Conservation (phyloP, 1,284 basidiomycete species). For the Trichosporon sp. region DNA sequence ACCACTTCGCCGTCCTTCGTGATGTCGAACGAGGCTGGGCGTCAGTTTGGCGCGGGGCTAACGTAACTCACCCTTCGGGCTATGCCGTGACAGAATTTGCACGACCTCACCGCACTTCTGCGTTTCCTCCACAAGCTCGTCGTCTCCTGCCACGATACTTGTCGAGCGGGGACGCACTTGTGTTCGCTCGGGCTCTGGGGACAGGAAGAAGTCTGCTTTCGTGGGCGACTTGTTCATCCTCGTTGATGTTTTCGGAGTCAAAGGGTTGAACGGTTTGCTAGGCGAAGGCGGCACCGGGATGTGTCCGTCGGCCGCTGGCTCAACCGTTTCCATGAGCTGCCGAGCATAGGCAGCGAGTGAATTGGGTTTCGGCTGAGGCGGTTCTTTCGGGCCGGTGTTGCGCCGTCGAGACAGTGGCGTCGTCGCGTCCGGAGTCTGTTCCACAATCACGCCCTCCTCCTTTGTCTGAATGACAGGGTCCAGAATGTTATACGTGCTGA, state of each 20-base stretch:
- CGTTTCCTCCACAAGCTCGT: slow-evolving; percentile 58
- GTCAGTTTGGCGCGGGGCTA: not conserved
- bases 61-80: slow-evolving; percentile 71
- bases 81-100: slow-evolving; percentile 82
- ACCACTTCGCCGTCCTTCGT: slow-evolving; percentile 84
- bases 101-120: slow-evolving; percentile 76
- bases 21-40: slow-evolving; percentile 83
- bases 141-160: slow-evolving; percentile 44
- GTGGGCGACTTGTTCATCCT: slow-evolving; percentile 15
- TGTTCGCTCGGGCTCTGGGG: not conserved
- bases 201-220: not conserved
- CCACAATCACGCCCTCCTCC: slow-evolving; percentile 48
- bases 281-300: slow-evolving; percentile 28
- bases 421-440: slow-evolving; percentile 13
- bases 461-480: slow-evolving; percentile 53
- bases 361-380: slow-evolving; percentile 27
- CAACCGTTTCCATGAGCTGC: slow-evolving; percentile 41
- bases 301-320: slow-evolving; percentile 16
- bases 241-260: slow-evolving; percentile 1
- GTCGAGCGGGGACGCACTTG: slow-evolving; percentile 31
- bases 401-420: not conserved
- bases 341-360: slow-evolving; percentile 43
- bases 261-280: slow-evolving; percentile 19
- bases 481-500: slow-evolving; percentile 51
- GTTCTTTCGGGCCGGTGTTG: slow-evolving; percentile 18